Conservation (phyloP, 768 basidiomycete genomes). For the Naganishia onofrii region DNA sequence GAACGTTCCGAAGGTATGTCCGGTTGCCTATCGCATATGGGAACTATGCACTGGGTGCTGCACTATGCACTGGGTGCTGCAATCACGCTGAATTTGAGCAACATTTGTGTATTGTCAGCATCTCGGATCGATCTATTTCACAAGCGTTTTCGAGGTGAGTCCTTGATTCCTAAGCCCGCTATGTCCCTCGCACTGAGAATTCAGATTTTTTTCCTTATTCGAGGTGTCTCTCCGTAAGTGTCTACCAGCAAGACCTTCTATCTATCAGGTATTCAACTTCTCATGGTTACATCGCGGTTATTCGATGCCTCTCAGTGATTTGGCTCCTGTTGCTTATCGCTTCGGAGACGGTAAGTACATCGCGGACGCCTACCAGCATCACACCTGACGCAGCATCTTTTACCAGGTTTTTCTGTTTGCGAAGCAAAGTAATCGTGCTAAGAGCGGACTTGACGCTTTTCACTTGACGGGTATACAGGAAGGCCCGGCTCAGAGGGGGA, state of each 20-base stretch:
- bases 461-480: constrained; percentile 2
- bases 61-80: not conserved
- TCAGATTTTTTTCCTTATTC: not conserved
- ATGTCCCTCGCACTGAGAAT: not conserved
- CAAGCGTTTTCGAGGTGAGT: constrained; percentile 11
- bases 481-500: not conserved
- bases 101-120: not conserved
- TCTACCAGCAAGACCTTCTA: no score
- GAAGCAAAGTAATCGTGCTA: not conserved
- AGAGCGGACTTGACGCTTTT: not conserved
- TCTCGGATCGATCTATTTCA: constrained; percentile 20
- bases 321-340: constrained; percentile 9
- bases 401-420: constrained; percentile 2
- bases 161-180: not conserved
- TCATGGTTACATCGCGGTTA: not conserved
- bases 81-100: not conserved
- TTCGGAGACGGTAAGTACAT: not conserved
- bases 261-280: not conserved
- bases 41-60: no score
- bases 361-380: no score
- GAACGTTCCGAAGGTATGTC: constrained; percentile 7
- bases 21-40: no score
- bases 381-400: not conserved
- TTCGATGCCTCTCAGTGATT: not conserved
- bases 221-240: constrained; percentile 12